Evolutionary conservation across 768 basidiomycete species (phyloP).

Genomic region (Rhodotorula sphaerocarpa): DNA sequence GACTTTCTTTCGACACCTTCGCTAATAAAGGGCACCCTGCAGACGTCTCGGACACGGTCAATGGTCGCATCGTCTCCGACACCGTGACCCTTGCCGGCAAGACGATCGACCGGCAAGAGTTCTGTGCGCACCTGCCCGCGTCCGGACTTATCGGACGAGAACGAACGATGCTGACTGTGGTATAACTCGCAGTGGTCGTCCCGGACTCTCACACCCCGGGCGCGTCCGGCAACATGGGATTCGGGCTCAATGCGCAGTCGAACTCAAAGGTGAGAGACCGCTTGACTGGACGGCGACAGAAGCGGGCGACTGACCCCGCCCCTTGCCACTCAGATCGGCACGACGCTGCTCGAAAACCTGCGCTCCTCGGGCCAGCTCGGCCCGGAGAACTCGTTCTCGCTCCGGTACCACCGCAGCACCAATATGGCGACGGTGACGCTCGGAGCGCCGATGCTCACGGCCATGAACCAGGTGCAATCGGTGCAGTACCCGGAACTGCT

Average conservation of each 20-base stretch:
- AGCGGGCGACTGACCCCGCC: no score
- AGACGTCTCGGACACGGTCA: not conserved
- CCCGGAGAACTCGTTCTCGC: not conserved
- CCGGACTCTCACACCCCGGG: not conserved
- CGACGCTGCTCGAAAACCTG: not conserved
- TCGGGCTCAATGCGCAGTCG: not conserved
- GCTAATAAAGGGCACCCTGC: no score
- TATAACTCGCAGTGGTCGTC: not conserved
- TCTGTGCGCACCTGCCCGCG: not conserved
- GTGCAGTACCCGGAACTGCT: not conserved
- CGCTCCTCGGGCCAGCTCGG: not conserved
- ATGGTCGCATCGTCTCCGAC: not conserved
- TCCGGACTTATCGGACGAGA: no score
- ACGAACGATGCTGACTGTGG: no score
- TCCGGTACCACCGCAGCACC: no score
- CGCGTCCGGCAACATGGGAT: not conserved
- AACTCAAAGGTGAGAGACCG: no score
- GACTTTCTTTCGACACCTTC: no score
- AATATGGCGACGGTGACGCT: no score
- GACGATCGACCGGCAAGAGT: not conserved
- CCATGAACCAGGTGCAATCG: no score
- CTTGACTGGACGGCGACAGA: no score
- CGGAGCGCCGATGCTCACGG: no score
- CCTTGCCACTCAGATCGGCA: not conserved
- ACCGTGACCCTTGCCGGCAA: slow-evolving; percentile 1